Base-by-base conservation (phyloP, 2,329 filamentous ascomycete species). In the Fusarium tuaranense region DNA sequence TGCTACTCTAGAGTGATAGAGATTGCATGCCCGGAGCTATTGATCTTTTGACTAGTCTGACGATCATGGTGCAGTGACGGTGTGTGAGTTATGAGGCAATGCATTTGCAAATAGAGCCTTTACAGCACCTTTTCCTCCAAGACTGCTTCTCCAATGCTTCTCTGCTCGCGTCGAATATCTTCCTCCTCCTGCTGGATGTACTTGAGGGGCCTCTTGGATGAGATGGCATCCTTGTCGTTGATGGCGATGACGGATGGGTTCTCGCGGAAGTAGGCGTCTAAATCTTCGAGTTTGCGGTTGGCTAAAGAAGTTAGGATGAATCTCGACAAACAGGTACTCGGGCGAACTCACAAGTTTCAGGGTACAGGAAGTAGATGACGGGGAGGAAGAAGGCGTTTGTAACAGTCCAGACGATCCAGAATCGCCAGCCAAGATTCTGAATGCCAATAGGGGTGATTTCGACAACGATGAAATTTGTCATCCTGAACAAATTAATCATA, bases 351-450 rank as follows among this genome's bases (percentile, higher is more conserved):
- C 71, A 68, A 1, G 87, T 88, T 69, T 88, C 86, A 0, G 86
- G 86, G 64, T 88, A 88, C 62, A 88, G 82, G 63, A 87, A 82
- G 75, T 86, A 88, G 13, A 86, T 85, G 46, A 86, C 81, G 0
- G 86, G 86, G 7, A 88, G 27, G 62, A 87, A 88, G 5, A 82
- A 72, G 55, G 84, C 82, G 76, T 86, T 87, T 65, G 88, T 84
- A 16, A 86, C 82, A 2, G 85, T 83, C 82, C 85, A 90, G 63
- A 90, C 84, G 38, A 90, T 84, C 80, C 85, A 90, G 76, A 87
- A 89, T 44, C 83, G 84, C 83, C 86, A 90, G 2, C 84, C 84
- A 0, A 90, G 81, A 22, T 85, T 86, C 20, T 84, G 78, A 60
- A 83, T 83, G 5, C 79, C 81, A 13, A 80, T 78, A 0, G 83